Conservation (phyloP, 1,284 basidiomycete species). For the Malassezia slooffiae region DNA sequence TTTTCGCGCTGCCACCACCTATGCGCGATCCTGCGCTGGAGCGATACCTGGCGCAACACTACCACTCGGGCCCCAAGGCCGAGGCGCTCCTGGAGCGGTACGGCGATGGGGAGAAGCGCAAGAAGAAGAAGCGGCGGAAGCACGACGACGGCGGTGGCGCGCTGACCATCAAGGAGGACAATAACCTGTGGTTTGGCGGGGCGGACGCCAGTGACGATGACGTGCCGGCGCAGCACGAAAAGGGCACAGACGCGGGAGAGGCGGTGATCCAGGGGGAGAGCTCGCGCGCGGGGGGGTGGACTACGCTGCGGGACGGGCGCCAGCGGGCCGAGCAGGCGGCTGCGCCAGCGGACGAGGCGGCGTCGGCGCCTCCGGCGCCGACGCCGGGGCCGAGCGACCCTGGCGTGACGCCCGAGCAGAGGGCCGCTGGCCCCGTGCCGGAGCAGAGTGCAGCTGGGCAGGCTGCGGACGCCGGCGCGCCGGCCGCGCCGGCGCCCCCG, state of each 20-base stretch:
- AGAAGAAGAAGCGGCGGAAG: constrained; percentile 62
- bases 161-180: constrained; percentile 30
- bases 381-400: too few relatives aligned
- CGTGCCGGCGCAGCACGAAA: not conserved
- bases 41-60: constrained; percentile 54
- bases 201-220: not conserved
- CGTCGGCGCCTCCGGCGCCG: too few relatives aligned
- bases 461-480: too few relatives aligned
- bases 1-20: not conserved
- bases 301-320: too few relatives aligned
- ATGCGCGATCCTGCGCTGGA: constrained; percentile 48
- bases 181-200: constrained; percentile 18
- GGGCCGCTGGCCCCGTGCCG: too few relatives aligned
- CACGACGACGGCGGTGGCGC: constrained; percentile 40
- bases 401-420: too few relatives aligned
- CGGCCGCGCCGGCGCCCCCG: not conserved
- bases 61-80: constrained; percentile 93
- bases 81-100: constrained; percentile 76
- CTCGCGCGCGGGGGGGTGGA: too few relatives aligned
- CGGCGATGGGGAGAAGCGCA: constrained; percentile 54
- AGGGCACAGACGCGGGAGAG: not conserved
- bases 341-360: too few relatives aligned
- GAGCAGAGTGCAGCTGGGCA: too few relatives aligned
- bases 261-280: too few relatives aligned
- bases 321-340: too few relatives aligned